Evolutionary conservation across 805 yeast genomes (phyloP).

Genomic region (Starmerella floricola): DNA sequence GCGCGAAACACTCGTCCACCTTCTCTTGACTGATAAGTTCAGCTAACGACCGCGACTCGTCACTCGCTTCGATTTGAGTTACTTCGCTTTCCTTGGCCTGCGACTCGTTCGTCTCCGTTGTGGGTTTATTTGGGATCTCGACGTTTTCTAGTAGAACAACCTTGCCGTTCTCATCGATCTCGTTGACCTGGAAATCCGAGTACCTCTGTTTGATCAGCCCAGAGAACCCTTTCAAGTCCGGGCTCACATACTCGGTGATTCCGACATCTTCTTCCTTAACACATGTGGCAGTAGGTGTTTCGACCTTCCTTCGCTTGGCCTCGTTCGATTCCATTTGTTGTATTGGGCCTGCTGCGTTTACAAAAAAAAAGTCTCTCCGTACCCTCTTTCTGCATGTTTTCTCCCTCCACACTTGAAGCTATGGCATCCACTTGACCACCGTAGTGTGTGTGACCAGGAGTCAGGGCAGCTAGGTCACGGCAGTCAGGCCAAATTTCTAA

Average conservation of each 20-base stretch:
- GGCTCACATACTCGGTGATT: slow-evolving; percentile 55
- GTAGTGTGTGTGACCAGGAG: no score
- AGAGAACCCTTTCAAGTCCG: slow-evolving; percentile 47
- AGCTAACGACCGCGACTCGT: slow-evolving; percentile 37
- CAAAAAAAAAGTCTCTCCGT: no score
- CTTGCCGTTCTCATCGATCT: slow-evolving; percentile 52
- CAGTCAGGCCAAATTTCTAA: no score
- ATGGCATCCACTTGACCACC: no score
- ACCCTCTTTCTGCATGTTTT: no score
- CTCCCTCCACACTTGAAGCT: no score
- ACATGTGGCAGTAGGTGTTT: slow-evolving; percentile 21
- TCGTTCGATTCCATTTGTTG: not conserved
- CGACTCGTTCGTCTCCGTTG: not conserved
- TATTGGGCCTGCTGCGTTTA: not conserved
- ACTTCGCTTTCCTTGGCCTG: slow-evolving; percentile 7
- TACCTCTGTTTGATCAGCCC: slow-evolving; percentile 82
- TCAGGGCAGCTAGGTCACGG: no score
- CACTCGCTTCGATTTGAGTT: slow-evolving; percentile 22
- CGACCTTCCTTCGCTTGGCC: slow-evolving; percentile 6
- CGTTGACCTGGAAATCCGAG: slow-evolving; percentile 89
- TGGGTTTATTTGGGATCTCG: slow-evolving; percentile 25
- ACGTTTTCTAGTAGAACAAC: slow-evolving; percentile 53
- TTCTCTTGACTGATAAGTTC: slow-evolving; percentile 50
- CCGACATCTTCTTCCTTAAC: slow-evolving; percentile 76
- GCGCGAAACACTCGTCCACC: slow-evolving; percentile 41